phyloP scores from a whole-genome alignment of 73 alveolate species.

The Paramecium tetraurelia region DNA sequence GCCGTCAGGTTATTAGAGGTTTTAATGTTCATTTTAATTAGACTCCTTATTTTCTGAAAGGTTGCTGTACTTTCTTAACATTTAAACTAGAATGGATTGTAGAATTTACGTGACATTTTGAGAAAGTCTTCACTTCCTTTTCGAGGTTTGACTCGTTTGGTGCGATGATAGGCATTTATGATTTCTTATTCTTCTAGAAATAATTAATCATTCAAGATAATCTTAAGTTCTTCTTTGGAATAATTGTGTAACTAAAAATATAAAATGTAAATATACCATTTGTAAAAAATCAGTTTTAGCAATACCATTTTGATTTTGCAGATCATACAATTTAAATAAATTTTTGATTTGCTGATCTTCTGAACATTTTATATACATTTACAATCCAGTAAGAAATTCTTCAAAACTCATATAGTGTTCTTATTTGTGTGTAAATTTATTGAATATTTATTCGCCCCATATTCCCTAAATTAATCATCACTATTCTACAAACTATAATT shows the following conservation, averaged over 20 bases:
- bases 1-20: background rate
- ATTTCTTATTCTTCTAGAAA: slow-evolving; percentile 13
- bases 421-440: background rate
- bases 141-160: background rate
- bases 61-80: background rate
- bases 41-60: background rate
- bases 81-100: background rate
- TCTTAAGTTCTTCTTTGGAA: background rate
- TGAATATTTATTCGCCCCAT: slow-evolving; percentile 36
- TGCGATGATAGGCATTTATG: background rate
- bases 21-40: background rate
- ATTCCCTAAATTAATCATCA: slow-evolving; percentile 11
- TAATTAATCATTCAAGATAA: background rate
- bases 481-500: slow-evolving; percentile 19
- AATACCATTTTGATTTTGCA: background rate
- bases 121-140: background rate
- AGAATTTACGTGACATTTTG: background rate
- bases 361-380: background rate
- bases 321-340: background rate
- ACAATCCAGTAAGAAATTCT: background rate
- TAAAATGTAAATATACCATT: background rate
- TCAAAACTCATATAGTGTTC: background rate
- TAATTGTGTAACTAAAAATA: background rate
- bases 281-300: slow-evolving; percentile 13
- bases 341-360: background rate